Conservation (phyloP, 345 rosid genomes). For the Gossypium longicalyx region DNA sequence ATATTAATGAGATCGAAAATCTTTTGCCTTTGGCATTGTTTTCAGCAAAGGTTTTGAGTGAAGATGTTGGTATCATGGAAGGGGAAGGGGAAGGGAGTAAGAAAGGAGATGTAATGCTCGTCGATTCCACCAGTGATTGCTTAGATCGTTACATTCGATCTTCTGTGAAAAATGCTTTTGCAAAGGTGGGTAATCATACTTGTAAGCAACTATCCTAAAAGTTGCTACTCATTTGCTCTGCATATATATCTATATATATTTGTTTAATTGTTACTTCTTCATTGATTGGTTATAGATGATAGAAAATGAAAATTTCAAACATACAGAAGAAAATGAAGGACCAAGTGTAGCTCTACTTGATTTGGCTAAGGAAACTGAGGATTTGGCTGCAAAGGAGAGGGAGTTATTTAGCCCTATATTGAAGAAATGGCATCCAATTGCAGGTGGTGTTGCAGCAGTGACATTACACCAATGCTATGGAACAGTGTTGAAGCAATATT, state of each 20-base stretch:
- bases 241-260: not conserved
- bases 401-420: constrained; percentile 70
- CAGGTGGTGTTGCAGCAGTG: constrained; percentile 63
- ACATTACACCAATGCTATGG: constrained; percentile 78
- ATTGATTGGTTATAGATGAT: constrained; percentile 37
- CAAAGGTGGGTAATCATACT: constrained; percentile 38
- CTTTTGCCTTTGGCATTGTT: constrained; percentile 68
- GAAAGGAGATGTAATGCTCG: constrained; percentile 39
- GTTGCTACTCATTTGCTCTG: not conserved
- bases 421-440: constrained; percentile 65
- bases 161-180: constrained; percentile 65
- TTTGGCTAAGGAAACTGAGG: constrained; percentile 73
- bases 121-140: constrained; percentile 52
- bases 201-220: not conserved
- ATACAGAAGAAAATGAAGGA: constrained; percentile 37
- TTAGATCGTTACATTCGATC: constrained; percentile 69
- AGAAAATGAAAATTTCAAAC: constrained; percentile 41
- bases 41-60: constrained; percentile 59
- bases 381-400: constrained; percentile 68
- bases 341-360: constrained; percentile 51
- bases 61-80: constrained; percentile 51
- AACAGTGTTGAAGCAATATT: constrained; percentile 60
- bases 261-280: not conserved
- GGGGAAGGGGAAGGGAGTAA: constrained; percentile 29
- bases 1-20: constrained; percentile 48